Conservation (phyloP, 441 rosid species). For the Aleurites moluccanus region DNA sequence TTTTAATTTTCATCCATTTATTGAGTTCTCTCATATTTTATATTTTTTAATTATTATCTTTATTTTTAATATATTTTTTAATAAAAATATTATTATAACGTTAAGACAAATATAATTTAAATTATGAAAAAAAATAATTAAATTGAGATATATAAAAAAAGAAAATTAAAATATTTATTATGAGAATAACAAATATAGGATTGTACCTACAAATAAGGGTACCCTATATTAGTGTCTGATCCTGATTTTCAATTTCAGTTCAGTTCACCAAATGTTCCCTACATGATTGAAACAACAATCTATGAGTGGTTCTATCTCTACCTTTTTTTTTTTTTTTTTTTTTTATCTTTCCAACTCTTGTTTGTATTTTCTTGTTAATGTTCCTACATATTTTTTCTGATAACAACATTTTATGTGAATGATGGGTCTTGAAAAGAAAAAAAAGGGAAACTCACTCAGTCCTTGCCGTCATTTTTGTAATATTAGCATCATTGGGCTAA, state of each 20-base stretch:
- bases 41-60: no score
- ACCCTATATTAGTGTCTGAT: not conserved
- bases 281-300: not conserved
- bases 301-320: not conserved
- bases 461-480: conserved; percentile 26
- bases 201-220: not conserved
- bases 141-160: no score
- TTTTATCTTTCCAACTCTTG: not conserved
- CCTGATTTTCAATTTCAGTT: not conserved
- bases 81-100: no score
- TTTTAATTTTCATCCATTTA: no score
- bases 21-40: no score
- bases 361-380: not conserved
- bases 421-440: not conserved
- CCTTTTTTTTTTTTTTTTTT: no score
- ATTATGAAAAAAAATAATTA: no score
- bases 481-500: conserved; percentile 19
- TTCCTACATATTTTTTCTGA: not conserved
- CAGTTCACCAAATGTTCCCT: not conserved
- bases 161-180: no score
- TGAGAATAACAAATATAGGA: not conserved
- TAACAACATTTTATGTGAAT: not conserved
- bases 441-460: not conserved
- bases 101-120: no score
- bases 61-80: no score